Percentiles rank a stretch among this genome's conserved stretches.
Evolutionary conservation across 2,329 filamentous ascomycete species (phyloP).

Genomic region (Xylariomycetidae sp.): DNA sequence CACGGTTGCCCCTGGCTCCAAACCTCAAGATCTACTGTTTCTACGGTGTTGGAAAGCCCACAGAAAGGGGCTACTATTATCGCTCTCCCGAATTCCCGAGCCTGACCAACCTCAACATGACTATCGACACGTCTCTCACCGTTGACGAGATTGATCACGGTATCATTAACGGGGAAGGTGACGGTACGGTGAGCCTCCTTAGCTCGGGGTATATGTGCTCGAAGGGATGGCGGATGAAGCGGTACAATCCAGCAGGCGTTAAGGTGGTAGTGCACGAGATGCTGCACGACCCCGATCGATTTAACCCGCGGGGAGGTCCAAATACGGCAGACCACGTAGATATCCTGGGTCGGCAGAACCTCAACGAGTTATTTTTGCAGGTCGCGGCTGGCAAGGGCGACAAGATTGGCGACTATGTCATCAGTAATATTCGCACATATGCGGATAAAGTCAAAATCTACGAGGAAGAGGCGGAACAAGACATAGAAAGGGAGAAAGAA

Average conservation of each 20-base stretch:
- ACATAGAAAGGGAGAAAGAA: too few relatives aligned
- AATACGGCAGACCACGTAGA: constrained; percentile 89
- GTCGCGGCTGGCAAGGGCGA: constrained; percentile 84
- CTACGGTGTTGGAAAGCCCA: constrained; percentile 91
- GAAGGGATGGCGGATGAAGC: constrained; percentile 86
- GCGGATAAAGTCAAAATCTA: constrained; percentile 78
- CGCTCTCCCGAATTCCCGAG: constrained; percentile 60
- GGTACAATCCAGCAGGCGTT: constrained; percentile 84
- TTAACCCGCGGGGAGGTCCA: constrained; percentile 71
- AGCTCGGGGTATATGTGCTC: constrained; percentile 96
- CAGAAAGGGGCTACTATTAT: constrained; percentile 91
- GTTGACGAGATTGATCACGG: constrained; percentile 70
- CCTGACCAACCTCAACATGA: constrained; percentile 66
- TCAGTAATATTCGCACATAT: constrained; percentile 79
- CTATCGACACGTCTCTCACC: constrained; percentile 63
- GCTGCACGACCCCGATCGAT: constrained; percentile 91
- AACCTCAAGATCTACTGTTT: constrained; percentile 96
- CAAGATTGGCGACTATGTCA: constrained; percentile 69
- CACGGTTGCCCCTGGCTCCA: constrained; percentile 78
- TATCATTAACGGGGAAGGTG: constrained; percentile 92
- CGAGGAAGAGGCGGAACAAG: constrained; percentile 53
- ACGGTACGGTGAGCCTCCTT: constrained; percentile 91
- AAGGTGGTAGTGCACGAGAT: constrained; percentile 89
- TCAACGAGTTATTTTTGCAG: constrained; percentile 86
- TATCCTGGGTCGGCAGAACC: constrained; percentile 79